Evolutionary conservation across 345 rosid species (phyloP).

Genomic region (Populus euphratica): DNA sequence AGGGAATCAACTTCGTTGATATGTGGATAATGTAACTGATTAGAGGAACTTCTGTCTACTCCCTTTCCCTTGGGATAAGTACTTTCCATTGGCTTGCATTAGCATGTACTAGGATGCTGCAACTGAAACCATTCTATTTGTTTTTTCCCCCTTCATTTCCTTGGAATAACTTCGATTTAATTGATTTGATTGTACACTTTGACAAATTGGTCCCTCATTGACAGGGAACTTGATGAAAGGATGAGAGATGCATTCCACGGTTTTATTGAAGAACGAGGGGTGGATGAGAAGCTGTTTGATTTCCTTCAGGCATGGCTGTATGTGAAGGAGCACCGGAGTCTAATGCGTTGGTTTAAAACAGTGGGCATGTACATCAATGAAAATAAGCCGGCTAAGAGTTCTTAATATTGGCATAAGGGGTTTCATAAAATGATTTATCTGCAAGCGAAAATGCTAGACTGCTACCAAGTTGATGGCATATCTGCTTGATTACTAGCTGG

Average conservation of each 20-base stretch:
- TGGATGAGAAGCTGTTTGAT: slow-evolving; percentile 69
- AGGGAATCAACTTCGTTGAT: not conserved
- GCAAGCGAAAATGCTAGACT: not conserved
- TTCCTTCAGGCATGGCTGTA: slow-evolving; percentile 95
- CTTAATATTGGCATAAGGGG: not conserved
- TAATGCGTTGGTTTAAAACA: slow-evolving; percentile 75
- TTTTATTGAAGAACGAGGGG: slow-evolving; percentile 77
- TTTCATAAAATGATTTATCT: not conserved
- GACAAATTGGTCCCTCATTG: slow-evolving; percentile 4
- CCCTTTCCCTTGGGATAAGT: no score
- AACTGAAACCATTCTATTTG: not conserved
- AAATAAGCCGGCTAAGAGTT: slow-evolving; percentile 21
- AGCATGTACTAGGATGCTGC: not conserved
- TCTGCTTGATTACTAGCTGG: not conserved
- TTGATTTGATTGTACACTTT: not conserved
- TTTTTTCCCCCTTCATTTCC: slow-evolving; percentile 4
- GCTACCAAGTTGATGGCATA: not conserved
- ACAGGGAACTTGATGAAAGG: slow-evolving; percentile 72
- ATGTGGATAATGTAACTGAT: not conserved
- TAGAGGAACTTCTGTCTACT: not conserved
- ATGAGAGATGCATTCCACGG: slow-evolving; percentile 76
- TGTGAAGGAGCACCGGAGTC: slow-evolving; percentile 73
- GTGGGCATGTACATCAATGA: slow-evolving; percentile 61
- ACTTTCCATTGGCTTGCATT: not conserved
- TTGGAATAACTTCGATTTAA: not conserved